Conservation (phyloP, 805 yeast genomes). For the Candida lessepsii region DNA sequence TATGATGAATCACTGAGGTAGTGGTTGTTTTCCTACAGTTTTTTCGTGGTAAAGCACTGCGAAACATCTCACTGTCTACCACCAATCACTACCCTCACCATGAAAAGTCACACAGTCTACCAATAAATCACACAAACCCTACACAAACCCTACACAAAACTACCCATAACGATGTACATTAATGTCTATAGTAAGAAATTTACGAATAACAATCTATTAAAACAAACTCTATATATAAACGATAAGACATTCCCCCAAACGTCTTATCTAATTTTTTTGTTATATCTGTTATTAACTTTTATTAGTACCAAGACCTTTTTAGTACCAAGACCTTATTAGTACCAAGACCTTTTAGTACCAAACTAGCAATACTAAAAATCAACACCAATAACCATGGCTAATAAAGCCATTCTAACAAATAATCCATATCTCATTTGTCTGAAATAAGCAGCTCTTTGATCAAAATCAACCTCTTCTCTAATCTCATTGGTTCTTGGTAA, state of each 20-base stretch:
- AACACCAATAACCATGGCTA: slow-evolving; percentile 97
- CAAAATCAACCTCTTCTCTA: slow-evolving; percentile 97
- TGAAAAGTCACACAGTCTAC: no score
- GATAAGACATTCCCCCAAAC: slow-evolving; percentile 21
- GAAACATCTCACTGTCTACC: no score
- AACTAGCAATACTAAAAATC: no score
- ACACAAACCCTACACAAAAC: no score
- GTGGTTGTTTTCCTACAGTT: no score
- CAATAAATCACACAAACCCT: no score
- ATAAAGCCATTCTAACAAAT: slow-evolving; percentile 96
- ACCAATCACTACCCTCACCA: no score
- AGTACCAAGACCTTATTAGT: no score
- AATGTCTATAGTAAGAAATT: slow-evolving; percentile 4
- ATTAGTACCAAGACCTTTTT: no score
- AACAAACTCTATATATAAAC: slow-evolving; percentile 1
- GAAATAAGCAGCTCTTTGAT: slow-evolving; percentile 98
- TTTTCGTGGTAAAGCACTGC: no score
- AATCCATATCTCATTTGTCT: slow-evolving; percentile 99
- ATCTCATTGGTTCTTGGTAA: slow-evolving; percentile 96
- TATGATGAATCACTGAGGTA: slow-evolving; percentile 3
- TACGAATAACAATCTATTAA: slow-evolving; percentile 7
- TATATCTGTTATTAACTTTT: no score
- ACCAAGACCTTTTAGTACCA: no score
- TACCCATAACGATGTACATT: slow-evolving; percentile 1
- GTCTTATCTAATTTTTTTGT: slow-evolving; percentile 1